These are phyloP conservation scores for Mycena vitilis DNA, from an alignment of 768 basidiomycete species.

Conservation along the genomic window DNA sequence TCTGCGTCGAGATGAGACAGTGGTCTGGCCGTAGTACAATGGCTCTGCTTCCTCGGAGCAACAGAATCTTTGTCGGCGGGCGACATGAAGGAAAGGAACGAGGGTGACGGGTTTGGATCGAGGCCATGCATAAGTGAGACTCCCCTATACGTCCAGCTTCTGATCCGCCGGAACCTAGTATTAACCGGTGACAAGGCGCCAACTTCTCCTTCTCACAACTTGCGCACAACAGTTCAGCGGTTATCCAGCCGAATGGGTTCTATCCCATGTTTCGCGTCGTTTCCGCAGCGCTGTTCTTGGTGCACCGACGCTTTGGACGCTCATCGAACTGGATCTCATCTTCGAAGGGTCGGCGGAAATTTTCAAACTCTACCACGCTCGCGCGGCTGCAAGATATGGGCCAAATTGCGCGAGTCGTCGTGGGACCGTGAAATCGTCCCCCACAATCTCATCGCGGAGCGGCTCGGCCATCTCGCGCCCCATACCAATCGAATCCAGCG, in stretches of 20 bases:
- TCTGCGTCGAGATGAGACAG: no score
- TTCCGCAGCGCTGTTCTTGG: background rate
- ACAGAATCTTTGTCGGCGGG: no score
- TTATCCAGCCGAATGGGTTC: background rate
- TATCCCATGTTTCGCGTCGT: conserved; percentile 1
- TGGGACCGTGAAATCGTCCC: background rate
- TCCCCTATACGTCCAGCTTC: no score
- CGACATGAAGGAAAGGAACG: no score
- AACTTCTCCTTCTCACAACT: no score
- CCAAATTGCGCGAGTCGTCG: background rate
- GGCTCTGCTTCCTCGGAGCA: no score
- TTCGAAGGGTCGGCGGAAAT: background rate
- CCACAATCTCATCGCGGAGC: background rate
- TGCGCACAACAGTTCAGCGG: no score
- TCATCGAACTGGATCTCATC: background rate
- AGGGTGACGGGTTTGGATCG: no score
- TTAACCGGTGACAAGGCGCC: no score
- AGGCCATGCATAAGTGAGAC: no score
- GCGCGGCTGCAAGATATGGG: background rate
- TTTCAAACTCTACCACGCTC: conserved; percentile 4
- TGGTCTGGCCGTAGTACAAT: no score
- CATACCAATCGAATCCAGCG: background rate
- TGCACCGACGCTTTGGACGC: background rate
- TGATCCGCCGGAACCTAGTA: no score
- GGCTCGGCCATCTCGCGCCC: background rate